Conservation (phyloP, 179 eudicot species). For the Amaranthus tricolor region DNA sequence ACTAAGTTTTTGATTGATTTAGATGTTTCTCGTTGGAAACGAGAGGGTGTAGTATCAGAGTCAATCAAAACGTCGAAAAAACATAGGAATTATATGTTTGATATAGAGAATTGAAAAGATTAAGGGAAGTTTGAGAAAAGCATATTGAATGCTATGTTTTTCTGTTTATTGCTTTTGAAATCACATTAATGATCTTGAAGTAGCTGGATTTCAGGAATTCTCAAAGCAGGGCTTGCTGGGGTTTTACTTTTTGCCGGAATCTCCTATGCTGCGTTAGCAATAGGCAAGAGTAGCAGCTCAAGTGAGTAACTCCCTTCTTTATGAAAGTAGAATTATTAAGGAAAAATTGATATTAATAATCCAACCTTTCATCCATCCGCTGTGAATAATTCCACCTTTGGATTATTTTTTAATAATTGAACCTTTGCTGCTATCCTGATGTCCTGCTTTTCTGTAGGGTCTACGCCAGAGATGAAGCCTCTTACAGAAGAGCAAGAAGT, state of each 20-base stretch:
- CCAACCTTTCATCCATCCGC: too few relatives aligned
- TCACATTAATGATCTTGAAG: conserved; percentile 50
- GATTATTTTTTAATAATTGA: too few relatives aligned
- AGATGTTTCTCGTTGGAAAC: background rate
- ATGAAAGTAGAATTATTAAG: background rate
- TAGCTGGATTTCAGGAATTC: conserved; percentile 77
- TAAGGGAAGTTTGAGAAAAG: background rate
- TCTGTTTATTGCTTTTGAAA: conserved; percentile 21
- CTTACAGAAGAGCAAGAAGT: conserved; percentile 61
- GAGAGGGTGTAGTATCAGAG: background rate
- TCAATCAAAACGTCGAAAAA: background rate
- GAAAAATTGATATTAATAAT: too few relatives aligned
- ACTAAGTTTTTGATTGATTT: background rate
- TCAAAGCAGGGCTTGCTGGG: conserved; percentile 83
- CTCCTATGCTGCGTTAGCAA: conserved; percentile 65
- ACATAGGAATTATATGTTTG: background rate
- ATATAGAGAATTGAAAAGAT: background rate
- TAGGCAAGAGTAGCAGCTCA: conserved; percentile 50
- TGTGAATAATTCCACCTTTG: too few relatives aligned
- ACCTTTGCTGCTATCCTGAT: background rate
- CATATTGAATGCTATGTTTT: conserved; percentile 12
- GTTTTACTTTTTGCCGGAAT: conserved; percentile 72
- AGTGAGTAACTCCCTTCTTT: conserved; percentile 47
- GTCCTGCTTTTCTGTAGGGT: conserved; percentile 41
- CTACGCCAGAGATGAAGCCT: conserved; percentile 52